A percentile compares a stretch with the other conserved stretches of the same genome.
Conservation (phyloP, 1,284 basidiomycete genomes). For the Ganoderma lingzhi region DNA sequence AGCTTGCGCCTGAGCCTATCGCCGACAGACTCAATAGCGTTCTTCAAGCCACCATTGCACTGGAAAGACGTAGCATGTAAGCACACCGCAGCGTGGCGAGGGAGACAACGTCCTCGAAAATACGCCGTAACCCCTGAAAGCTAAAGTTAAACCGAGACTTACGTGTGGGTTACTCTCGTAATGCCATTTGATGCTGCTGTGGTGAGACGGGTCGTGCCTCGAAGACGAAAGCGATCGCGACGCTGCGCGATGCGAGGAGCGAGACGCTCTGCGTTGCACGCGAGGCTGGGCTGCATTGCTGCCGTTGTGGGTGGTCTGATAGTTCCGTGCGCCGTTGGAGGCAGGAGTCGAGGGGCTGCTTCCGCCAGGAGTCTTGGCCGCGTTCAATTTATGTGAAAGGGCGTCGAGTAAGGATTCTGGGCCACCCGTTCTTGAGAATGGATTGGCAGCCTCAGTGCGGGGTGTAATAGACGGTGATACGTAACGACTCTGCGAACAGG, state of each 20-base stretch:
- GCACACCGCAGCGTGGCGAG: too few relatives aligned
- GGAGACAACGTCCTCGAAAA: neutral
- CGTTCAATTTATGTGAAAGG: constrained; percentile 29
- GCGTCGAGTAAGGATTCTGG: constrained; percentile 36
- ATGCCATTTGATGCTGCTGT: constrained; percentile 51
- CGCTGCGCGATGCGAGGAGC: constrained; percentile 43
- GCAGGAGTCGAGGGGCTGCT: constrained; percentile 23
- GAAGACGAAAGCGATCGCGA: constrained; percentile 60
- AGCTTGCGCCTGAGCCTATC: constrained; percentile 61
- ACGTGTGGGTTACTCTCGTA: constrained; percentile 72
- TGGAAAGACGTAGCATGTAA: constrained; percentile 1
- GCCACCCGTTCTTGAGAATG: constrained; percentile 44
- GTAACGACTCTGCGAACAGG: constrained; percentile 46
- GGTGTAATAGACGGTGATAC: constrained; percentile 51
- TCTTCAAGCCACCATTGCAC: constrained; percentile 83
- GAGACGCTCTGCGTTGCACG: constrained; percentile 40
- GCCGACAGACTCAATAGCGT: constrained; percentile 75
- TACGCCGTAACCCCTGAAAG: neutral
- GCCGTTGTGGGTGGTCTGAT: constrained; percentile 42
- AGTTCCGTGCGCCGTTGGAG: constrained; percentile 31
- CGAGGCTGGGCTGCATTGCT: constrained; percentile 35
- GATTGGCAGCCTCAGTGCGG: constrained; percentile 45
- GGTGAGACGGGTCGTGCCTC: constrained; percentile 43
- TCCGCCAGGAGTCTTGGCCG: constrained; percentile 21
- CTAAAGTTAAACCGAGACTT: constrained; percentile 4